A percentile compares a stretch with the other conserved stretches of the same genome.
Evolutionary conservation across 1,284 basidiomycete genomes (phyloP).

Genomic region (Boletus sp.): DNA sequence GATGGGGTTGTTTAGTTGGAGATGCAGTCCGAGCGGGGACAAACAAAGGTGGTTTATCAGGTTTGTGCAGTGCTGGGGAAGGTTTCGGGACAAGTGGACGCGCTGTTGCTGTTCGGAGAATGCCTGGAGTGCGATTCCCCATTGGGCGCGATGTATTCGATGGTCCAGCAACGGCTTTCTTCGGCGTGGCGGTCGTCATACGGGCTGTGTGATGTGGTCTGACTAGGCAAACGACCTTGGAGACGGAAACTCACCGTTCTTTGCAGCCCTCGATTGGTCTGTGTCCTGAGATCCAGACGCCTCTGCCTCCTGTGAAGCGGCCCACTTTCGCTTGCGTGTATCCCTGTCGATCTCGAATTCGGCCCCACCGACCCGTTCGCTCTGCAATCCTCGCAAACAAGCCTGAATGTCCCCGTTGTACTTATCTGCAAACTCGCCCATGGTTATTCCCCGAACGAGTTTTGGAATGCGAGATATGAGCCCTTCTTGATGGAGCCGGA

Average conservation of each 20-base stretch:
- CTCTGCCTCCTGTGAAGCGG: constrained; percentile 57
- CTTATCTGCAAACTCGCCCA: constrained; percentile 76
- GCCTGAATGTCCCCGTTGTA: constrained; percentile 74
- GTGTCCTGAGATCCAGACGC: constrained; percentile 41
- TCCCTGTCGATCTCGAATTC: constrained; percentile 65
- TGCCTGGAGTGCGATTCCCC: constrained; percentile 48
- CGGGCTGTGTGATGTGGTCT: constrained; percentile 51
- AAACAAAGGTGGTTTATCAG: constrained; percentile 31
- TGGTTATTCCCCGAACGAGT: constrained; percentile 67
- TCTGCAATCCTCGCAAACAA: constrained; percentile 66
- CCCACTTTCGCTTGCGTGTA: constrained; percentile 75
- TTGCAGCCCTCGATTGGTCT: constrained; percentile 53
- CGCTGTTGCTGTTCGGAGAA: constrained; percentile 36
- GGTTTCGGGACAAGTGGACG: constrained; percentile 44
- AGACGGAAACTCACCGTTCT: constrained; percentile 54
- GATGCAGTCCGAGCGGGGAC: constrained; percentile 43
- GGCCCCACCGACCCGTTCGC: constrained; percentile 52
- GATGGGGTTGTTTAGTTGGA: constrained; percentile 46
- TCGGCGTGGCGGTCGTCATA: constrained; percentile 51
- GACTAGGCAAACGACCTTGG: too few species aligned
- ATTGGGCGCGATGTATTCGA: constrained; percentile 47
- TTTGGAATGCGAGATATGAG: constrained; percentile 76
- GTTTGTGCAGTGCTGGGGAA: constrained; percentile 62
- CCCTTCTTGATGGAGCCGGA: constrained; percentile 69
- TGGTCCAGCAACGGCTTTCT: constrained; percentile 52